These are phyloP conservation scores for Barnettozyma sp. DNA, from an alignment of 805 yeast genomes.

Conservation along the genomic window DNA sequence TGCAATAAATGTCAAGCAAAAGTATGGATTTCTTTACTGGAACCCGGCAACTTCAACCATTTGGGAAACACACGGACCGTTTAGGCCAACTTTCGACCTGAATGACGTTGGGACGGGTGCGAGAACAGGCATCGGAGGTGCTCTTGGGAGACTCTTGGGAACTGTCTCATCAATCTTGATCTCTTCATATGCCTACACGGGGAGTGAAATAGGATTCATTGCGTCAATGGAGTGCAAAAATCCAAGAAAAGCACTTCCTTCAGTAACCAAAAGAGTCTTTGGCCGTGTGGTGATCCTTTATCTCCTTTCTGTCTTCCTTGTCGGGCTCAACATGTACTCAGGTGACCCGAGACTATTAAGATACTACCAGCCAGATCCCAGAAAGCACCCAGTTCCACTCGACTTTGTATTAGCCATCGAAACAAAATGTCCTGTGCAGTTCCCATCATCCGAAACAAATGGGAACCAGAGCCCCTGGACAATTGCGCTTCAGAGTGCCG, in stretches of 20 bases:
- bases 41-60: constrained; percentile 42
- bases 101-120: constrained; percentile 54
- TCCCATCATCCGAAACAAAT: constrained; percentile 9
- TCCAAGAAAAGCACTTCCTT: constrained; percentile 70
- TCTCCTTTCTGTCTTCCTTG: constrained; percentile 57
- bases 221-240: constrained; percentile 84
- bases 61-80: constrained; percentile 54
- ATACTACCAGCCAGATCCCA: constrained; percentile 31
- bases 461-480: constrained; percentile 53
- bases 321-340: constrained; percentile 65
- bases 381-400: constrained; percentile 3
- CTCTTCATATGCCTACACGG: constrained; percentile 71
- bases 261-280: constrained; percentile 69
- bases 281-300: constrained; percentile 64
- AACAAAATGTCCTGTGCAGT: constrained; percentile 6
- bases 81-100: constrained; percentile 65
- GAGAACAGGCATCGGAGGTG: constrained; percentile 51
- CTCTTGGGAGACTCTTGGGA: constrained; percentile 53
- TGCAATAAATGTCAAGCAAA: constrained; percentile 43
- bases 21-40: constrained; percentile 72
- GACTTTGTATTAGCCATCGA: constrained; percentile 10
- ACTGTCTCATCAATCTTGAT: constrained; percentile 54
- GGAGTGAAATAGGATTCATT: constrained; percentile 75
- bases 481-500: constrained; percentile 48
- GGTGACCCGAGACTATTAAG: constrained; percentile 71